Evolutionary conservation across 768 basidiomycete genomes (phyloP).

Genomic region (Boletus pseudo-olivaceus): DNA sequence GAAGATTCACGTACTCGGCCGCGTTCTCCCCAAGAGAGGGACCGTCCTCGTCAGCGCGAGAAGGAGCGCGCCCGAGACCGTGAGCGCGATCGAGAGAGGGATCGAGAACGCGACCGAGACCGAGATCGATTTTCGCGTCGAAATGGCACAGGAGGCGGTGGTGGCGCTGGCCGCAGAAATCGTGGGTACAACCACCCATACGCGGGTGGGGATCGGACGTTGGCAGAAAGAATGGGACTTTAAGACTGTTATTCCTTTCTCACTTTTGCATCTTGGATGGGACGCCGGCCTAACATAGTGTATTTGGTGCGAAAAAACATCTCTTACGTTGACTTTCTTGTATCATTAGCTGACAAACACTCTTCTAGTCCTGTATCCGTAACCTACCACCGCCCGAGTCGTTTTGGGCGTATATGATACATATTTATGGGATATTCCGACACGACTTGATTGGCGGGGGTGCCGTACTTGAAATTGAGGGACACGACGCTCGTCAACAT

Average conservation of each 20-base stretch:
- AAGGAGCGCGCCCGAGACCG: constrained; percentile 36
- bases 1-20: constrained; percentile 46
- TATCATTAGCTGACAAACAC: constrained; percentile 31
- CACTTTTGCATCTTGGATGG: constrained; percentile 19
- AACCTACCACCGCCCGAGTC: constrained; percentile 19
- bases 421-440: constrained; percentile 25
- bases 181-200: constrained; percentile 37
- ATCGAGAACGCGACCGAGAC: constrained; percentile 34
- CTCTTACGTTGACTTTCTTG: constrained; percentile 10
- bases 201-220: constrained; percentile 63
- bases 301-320: constrained; percentile 35
- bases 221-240: constrained; percentile 81
- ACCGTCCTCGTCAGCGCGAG: constrained; percentile 37
- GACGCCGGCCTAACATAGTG: constrained; percentile 28
- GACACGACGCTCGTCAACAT: neutral
- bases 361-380: constrained; percentile 35
- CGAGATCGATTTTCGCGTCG: constrained; percentile 40
- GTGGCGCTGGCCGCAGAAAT: constrained; percentile 36
- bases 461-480: neutral
- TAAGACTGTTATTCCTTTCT: constrained; percentile 33
- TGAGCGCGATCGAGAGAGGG: constrained; percentile 34
- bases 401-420: constrained; percentile 22
- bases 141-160: constrained; percentile 43
- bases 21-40: constrained; percentile 41
- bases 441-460: neutral